phyloP scores from a whole-genome alignment of 2,329 filamentous ascomycete genomes.

The Ophiostoma pallidulum region DNA sequence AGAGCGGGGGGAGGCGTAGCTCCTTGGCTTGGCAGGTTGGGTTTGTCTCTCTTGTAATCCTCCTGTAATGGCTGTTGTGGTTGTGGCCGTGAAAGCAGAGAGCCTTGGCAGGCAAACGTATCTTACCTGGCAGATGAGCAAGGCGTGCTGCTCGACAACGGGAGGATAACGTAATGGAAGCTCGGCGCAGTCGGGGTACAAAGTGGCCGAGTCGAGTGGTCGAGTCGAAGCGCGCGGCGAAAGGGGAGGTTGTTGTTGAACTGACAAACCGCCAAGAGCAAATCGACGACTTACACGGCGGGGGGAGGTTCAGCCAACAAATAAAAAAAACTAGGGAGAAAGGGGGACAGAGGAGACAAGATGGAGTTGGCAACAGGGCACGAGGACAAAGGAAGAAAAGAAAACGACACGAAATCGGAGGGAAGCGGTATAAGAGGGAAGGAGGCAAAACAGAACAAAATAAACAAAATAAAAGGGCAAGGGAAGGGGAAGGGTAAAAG shows the following conservation, averaged over 20 bases:
- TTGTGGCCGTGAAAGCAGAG: conserved; percentile 6
- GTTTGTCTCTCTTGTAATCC: background rate
- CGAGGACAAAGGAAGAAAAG: background rate
- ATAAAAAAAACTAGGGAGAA: background rate
- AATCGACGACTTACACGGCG: conserved; percentile 5
- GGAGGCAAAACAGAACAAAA: background rate
- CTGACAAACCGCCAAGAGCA: conserved; percentile 2
- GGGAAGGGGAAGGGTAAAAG: background rate
- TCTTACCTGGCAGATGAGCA: conserved; percentile 14
- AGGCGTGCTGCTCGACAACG: background rate
- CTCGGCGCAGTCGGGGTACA: background rate
- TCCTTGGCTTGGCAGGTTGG: background rate
- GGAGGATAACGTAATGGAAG: background rate
- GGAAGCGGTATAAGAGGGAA: background rate
- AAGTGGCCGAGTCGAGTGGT: background rate
- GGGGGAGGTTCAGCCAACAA: too few relatives aligned
- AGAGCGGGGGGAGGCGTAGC: conserved; percentile 8
- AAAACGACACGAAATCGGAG: background rate
- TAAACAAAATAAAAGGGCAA: background rate
- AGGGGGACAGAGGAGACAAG: background rate
- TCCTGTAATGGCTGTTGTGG: background rate
- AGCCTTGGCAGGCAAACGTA: conserved; percentile 13
- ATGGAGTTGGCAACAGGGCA: background rate
- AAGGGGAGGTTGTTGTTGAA: background rate
- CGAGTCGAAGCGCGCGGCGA: background rate